These are phyloP conservation scores for Coemansia guatemalensis DNA, from an alignment of 192 early-diverging fungal species.

Conservation along the genomic window DNA sequence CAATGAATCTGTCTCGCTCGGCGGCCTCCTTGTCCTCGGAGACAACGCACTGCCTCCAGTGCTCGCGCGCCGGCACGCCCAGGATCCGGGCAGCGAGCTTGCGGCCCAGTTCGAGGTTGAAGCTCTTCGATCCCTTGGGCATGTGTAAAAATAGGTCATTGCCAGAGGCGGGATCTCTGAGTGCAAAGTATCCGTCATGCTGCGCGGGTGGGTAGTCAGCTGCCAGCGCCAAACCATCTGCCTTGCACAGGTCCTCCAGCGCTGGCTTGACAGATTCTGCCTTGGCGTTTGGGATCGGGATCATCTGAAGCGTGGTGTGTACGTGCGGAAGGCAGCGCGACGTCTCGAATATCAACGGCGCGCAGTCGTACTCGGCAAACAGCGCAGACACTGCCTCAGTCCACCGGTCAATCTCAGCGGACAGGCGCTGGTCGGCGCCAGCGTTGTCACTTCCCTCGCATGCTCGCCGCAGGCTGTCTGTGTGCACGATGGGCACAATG, in stretches of 20 bases:
- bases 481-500: slow-evolving; percentile 66
- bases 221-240: slow-evolving; percentile 16
- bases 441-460: slow-evolving; percentile 33
- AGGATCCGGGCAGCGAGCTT: slow-evolving; percentile 66
- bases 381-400: slow-evolving; percentile 28
- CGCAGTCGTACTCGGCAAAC: slow-evolving; percentile 60
- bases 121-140: slow-evolving; percentile 33
- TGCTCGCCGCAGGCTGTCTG: slow-evolving; percentile 36
- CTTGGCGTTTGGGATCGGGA: slow-evolving; percentile 37
- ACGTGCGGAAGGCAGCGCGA: slow-evolving; percentile 55
- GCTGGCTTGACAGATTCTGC: slow-evolving; percentile 13
- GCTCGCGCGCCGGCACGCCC: slow-evolving; percentile 64
- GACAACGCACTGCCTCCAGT: slow-evolving; percentile 80
- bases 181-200: slow-evolving; percentile 36
- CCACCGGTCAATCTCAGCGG: slow-evolving; percentile 59
- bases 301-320: slow-evolving; percentile 38
- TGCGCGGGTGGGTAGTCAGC: slow-evolving; percentile 18
- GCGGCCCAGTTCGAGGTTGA: slow-evolving; percentile 82
- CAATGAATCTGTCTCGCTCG: slow-evolving; percentile 48
- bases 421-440: slow-evolving; percentile 48
- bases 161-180: slow-evolving; percentile 21
- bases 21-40: slow-evolving; percentile 62
- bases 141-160: slow-evolving; percentile 32
- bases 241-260: slow-evolving; percentile 28
- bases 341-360: slow-evolving; percentile 75